These are phyloP conservation scores for Penicillium angulare DNA, from an alignment of 495 filamentous ascomycete genomes.

Conservation along the genomic window DNA sequence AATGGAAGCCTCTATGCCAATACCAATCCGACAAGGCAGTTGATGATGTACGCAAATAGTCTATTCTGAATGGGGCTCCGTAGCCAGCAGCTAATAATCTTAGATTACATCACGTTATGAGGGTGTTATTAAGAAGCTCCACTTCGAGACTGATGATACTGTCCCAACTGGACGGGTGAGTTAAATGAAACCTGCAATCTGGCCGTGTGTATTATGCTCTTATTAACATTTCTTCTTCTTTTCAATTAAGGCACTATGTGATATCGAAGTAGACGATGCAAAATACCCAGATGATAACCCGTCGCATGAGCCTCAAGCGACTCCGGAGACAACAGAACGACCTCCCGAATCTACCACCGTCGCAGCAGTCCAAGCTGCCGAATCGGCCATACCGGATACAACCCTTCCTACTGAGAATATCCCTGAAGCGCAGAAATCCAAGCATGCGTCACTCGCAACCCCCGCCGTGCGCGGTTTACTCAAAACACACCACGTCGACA, in stretches of 20 bases:
- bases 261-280: conserved; percentile 58
- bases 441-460: conserved; percentile 73
- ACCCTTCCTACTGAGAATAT: not conserved
- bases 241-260: conserved; percentile 44
- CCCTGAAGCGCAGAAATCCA: conserved; percentile 32
- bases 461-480: conserved; percentile 88
- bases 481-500: conserved; percentile 72
- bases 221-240: conserved; percentile 5
- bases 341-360: conserved; percentile 12
- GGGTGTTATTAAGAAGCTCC: conserved; percentile 92
- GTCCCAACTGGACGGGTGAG: conserved; percentile 80
- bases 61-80: not conserved
- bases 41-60: conserved; percentile 63
- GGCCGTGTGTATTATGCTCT: too few relatives aligned
- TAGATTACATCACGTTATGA: conserved; percentile 92
- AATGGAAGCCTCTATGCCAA: conserved; percentile 97
- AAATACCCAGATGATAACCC: conserved; percentile 56
- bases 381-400: conserved; percentile 9
- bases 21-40: conserved; percentile 98
- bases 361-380: conserved; percentile 20
- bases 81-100: conserved; percentile 7
- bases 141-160: conserved; percentile 95
- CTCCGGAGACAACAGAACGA: conserved; percentile 26
- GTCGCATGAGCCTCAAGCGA: conserved; percentile 29
- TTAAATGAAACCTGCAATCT: not conserved